These are phyloP conservation scores for Isatis tinctoria DNA, from an alignment of 345 rosid species.

Conservation along the genomic window DNA sequence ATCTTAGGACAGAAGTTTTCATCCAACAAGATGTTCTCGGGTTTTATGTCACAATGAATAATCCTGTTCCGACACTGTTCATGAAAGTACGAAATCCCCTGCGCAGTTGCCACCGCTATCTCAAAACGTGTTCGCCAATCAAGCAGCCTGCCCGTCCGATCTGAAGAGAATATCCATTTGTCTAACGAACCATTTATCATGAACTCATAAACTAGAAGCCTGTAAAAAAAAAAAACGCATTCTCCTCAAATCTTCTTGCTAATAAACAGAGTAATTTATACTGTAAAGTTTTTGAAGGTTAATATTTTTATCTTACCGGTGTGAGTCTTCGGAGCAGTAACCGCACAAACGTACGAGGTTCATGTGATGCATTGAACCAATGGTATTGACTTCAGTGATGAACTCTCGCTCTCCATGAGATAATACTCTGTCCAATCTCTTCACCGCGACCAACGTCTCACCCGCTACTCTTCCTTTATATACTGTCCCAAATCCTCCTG, in stretches of 20 bases:
- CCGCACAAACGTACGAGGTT: constrained; percentile 73
- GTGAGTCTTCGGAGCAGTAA: constrained; percentile 67
- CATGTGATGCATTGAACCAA: constrained; percentile 85
- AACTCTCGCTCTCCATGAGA: constrained; percentile 74
- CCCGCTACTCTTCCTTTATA: constrained; percentile 56
- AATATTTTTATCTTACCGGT: constrained; percentile 43
- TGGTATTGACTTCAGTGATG: constrained; percentile 79
- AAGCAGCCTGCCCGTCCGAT: constrained; percentile 29
- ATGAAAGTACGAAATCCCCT: constrained; percentile 71
- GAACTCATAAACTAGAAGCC: constrained; percentile 76
- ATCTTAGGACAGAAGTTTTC: constrained; percentile 59
- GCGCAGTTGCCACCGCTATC: constrained; percentile 61
- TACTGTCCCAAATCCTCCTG: constrained; percentile 83
- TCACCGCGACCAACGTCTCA: constrained; percentile 53
- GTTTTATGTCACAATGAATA: constrained; percentile 72
- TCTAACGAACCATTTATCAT: constrained; percentile 74
- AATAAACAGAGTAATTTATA: not conserved
- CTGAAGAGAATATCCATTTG: constrained; percentile 65
- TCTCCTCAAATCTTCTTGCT: not conserved
- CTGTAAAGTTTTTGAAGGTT: not conserved
- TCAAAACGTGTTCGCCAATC: constrained; percentile 60
- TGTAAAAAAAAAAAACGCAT: constrained; percentile 1
- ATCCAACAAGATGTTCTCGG: constrained; percentile 63
- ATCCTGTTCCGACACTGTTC: constrained; percentile 71
- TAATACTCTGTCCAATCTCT: constrained; percentile 60